These are phyloP conservation scores for Scheffersomyces stambukii DNA, from an alignment of 1,139 yeast species.

Conservation along the genomic window DNA sequence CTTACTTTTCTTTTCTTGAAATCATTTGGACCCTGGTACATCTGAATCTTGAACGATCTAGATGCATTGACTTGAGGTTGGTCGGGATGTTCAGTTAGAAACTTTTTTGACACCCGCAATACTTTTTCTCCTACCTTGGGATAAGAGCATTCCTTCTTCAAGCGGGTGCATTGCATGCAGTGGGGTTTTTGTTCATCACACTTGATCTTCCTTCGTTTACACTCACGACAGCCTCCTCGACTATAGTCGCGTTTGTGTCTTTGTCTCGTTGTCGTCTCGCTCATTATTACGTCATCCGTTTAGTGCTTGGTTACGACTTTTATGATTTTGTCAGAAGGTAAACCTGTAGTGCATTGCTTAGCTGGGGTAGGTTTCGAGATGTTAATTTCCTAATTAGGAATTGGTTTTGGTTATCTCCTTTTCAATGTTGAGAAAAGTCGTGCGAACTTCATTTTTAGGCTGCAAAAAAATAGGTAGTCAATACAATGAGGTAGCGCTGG, in stretches of 20 bases:
- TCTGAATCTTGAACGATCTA: constrained; percentile 12
- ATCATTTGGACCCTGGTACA: constrained; percentile 12
- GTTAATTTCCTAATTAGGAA: too few relatives aligned
- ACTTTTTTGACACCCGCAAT: constrained; percentile 10
- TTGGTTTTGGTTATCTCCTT: too few relatives aligned
- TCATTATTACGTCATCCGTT: not conserved
- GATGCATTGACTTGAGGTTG: not conserved
- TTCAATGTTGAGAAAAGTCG: too few relatives aligned
- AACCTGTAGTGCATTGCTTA: too few relatives aligned
- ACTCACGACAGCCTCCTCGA: constrained; percentile 26
- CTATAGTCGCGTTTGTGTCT: constrained; percentile 17
- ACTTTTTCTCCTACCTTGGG: constrained; percentile 22
- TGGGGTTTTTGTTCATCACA: constrained; percentile 53
- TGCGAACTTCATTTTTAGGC: too few relatives aligned
- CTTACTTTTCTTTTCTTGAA: constrained; percentile 6
- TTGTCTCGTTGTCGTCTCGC: not conserved
- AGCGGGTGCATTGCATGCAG: constrained; percentile 34
- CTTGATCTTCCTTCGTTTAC: constrained; percentile 27
- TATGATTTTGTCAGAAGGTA: too few relatives aligned
- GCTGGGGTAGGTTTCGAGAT: too few relatives aligned
- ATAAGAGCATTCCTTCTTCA: constrained; percentile 21
- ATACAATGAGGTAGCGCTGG: too few relatives aligned
- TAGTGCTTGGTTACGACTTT: not conserved
- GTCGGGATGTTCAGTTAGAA: constrained; percentile 3
- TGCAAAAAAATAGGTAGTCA: too few relatives aligned